Evolutionary conservation across 2,329 filamentous ascomycete species (phyloP), one percentile per base, ranked within the genome.

Genomic region (Neoarthrinium moseri): DNA sequence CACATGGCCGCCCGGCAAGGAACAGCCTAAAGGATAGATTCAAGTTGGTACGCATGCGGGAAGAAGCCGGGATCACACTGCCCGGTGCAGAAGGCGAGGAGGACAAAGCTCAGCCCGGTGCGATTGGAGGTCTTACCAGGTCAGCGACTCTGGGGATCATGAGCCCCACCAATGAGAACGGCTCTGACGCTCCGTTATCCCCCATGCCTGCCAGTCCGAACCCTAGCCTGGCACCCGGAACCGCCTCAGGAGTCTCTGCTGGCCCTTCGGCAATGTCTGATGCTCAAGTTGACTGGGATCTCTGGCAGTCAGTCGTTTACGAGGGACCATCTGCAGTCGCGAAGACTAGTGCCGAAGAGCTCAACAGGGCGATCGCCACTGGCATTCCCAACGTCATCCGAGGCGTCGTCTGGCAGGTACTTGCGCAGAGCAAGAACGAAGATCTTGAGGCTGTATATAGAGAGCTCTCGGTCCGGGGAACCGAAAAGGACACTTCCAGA

Each of bases 341-440:
- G 10, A 83, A 89, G 49, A 91, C 90, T 4, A 96, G 91, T 60
- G 79, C 92, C 0, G 89, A 95, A 58, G 91, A 96, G 63, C 73
- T 99, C 47, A 96, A 92, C 61, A 83, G 80, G 54, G 91, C 94
- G 18, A 96, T 99, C 56, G 89, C 92, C 40, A 88, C 86, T 30
- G 94, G 94, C 24, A 99, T 99, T 47, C 94, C 94, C 1, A 91
- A 86, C 55, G 92, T 91, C 3, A 96, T 99, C 51, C 85, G 94
- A 48, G 95, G 94, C n/a, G 94, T 99, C 3, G 91, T 99, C 41
- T 99, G 94, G 94, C 94, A 99, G 68, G 92, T 97, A 6, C 73
- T 99, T 51, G 91, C 94, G 4, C 90, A 96, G 62, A 96, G 91
- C 70, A 95, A 96, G 67, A 95, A 90, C 56, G 87, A 92, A 50